Evolutionary conservation across 805 yeast genomes (phyloP), one percentile per base, ranked within the genome.

Genomic region (Torulaspora quercuum): DNA sequence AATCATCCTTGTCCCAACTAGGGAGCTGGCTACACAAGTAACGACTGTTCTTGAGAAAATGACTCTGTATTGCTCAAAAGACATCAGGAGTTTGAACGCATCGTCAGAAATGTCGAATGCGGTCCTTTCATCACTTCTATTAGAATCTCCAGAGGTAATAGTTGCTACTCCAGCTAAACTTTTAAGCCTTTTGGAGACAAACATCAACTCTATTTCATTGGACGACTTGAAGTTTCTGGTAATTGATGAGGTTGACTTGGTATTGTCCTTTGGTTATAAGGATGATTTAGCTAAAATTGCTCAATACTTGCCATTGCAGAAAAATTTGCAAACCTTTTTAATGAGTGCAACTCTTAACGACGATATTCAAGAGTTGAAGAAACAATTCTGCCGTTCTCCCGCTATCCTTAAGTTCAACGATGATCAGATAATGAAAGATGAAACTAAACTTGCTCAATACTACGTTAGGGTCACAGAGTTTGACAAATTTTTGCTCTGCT

Each of bases 311-410:
- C 87, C 88, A n/a, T 65, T 80, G 42, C 80, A 79, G 55, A 82
- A 82, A 45, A 77, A 75, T 41, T 67, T 85, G 48, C 98, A 92
- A 65, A 80, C 92, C 2, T 92, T 87, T 63, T 67, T 92, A 49
- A 92, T 92, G 97, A 84, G 95, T 63, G 98, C 98, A 2, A 92
- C 98, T 3, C 67, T 92, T 41, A 84, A 79, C 55, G 95, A 86
- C 28, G 97, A 90, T 45, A 76, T 90, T 45, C 78, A 84, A 42
- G 76, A 73, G 29, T 64, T 92, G 50, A 90, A 90, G 61, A 61
- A 67, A 33, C 75, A 75, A 53, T 89, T 83, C 61, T 90, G 97
- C 63, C 78, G 86, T 39, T 61, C 69, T 24, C 94, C 95, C 2
- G 95, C 94, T 1, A 74, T 85, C 15, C 67, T 92, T 46, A 83